phyloP scores from a whole-genome alignment of 108 stramenopile species.

The Discostella pseudostelligera region DNA sequence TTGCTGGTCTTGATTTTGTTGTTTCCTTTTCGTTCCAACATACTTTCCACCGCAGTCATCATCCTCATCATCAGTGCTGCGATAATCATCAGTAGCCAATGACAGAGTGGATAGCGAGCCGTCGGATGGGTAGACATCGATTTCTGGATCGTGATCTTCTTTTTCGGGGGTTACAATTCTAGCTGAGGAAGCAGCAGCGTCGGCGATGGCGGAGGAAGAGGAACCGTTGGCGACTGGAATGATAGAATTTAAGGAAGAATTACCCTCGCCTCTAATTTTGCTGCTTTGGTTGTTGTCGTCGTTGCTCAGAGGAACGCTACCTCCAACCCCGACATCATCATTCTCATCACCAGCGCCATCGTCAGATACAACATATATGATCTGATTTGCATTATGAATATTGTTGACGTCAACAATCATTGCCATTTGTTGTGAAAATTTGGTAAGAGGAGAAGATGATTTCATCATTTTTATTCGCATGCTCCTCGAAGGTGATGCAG shows the following conservation, averaged over 20 bases:
- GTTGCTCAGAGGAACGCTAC: not conserved
- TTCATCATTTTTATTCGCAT: not conserved
- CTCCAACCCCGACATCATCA: not conserved
- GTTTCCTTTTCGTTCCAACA: not conserved
- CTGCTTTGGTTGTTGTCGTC: not conserved
- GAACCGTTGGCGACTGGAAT: no score
- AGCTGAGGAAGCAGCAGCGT: not conserved
- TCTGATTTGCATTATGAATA: not conserved
- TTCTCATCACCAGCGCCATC: not conserved
- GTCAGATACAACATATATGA: not conserved
- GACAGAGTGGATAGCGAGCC: constrained; percentile 36
- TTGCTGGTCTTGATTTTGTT: not conserved
- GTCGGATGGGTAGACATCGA: constrained; percentile 43
- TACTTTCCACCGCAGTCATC: constrained; percentile 1
- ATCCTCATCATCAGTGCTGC: constrained; percentile 20
- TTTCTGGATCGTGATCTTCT: constrained; percentile 17
- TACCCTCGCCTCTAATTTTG: not conserved
- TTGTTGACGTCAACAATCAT: not conserved
- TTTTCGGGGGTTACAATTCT: constrained; percentile 35
- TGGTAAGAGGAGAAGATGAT: not conserved
- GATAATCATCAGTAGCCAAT: constrained; percentile 28
- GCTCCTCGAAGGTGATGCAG: no score
- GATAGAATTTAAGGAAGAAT: no score
- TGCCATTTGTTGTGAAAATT: not conserved
- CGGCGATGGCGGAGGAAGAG: no score